Conservation (phyloP, 78 protist species). For the Paratrimastix pyriformis region DNA sequence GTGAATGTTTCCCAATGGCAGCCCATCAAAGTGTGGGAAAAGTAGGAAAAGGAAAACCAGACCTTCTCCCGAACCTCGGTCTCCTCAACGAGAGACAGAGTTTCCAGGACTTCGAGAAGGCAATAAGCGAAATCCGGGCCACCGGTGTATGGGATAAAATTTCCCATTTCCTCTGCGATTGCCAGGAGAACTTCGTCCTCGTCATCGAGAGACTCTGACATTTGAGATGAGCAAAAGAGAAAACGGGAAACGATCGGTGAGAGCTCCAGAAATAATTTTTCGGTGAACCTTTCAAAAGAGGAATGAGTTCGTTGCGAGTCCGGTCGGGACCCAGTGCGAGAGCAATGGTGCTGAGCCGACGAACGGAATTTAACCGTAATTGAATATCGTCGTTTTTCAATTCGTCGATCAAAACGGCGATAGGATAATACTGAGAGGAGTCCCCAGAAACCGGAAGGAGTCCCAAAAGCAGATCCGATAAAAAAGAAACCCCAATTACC, state of each 20-base stretch:
- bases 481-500: too few relatives aligned
- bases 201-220: slow-evolving; percentile 69
- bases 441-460: too few relatives aligned
- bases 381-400: slow-evolving; percentile 84
- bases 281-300: slow-evolving; percentile 73
- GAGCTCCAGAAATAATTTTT: neutral
- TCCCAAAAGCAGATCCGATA: too few relatives aligned
- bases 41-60: neutral
- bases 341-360: slow-evolving; percentile 77
- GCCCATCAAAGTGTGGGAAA: neutral
- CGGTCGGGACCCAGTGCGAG: slow-evolving; percentile 83
- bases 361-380: slow-evolving; percentile 70
- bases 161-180: slow-evolving; percentile 80
- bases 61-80: slow-evolving; percentile 86
- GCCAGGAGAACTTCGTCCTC: slow-evolving; percentile 89
- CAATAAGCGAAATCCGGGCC: slow-evolving; percentile 64
- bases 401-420: too few relatives aligned
- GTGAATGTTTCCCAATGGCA: neutral
- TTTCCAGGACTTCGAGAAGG: slow-evolving; percentile 73
- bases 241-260: neutral
- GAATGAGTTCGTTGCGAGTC: slow-evolving; percentile 81
- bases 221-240: neutral
- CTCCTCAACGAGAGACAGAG: slow-evolving; percentile 81
- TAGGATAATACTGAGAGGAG: too few relatives aligned
- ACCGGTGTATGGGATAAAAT: slow-evolving; percentile 75